Base-by-base conservation (phyloP, 345 rosid genomes). In the Citrus sinensis region DNA sequence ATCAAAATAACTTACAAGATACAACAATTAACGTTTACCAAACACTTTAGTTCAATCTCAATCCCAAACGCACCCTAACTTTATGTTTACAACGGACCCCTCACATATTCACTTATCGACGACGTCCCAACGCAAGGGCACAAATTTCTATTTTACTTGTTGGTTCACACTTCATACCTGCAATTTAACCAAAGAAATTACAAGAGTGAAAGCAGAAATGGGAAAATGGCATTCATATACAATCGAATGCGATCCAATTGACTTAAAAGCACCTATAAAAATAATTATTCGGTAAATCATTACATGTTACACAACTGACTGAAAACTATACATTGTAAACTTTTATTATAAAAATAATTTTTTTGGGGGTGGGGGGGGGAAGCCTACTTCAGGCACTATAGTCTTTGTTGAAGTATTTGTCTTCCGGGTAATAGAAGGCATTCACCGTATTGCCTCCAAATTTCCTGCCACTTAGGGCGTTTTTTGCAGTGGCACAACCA, bases 341-440 rank as follows among this genome's bases (percentile, higher is more conserved):
- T 39, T 75, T 27, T 46, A n/a, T 29, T 46, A 24, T 17, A 25
- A 59, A 39, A 59, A 9, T 11, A 32, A n/a, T n/a, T 42, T 42
- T 46, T 49, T 49, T 14, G 39, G 39, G 39, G 8, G 29, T 1
- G 29, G 29, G 1, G 29, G 1, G 2, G 2, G 0, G 3, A 9
- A 1, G 56, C 55, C 68, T 1, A 9, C 30, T 9, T 77, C 34
- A 81, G 32, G 61, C 80, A 19, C 65, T 64, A 27, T 71, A 81
- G 37, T 81, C 84, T 27, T 74, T 56, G 27, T 58, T 67, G 71
- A 59, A 27, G 34, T 72, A 81, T 63, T 81, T 81, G 22, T 81
- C 84, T 77, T 81, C 84, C 0, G 84, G 73, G 49, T 73, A 81
- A 59, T 81, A 81, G 27, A 60, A 58, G 34, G 74, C 80, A 14